Evolutionary conservation across 2,329 filamentous ascomycete species (phyloP).

Genomic region (Plenodomus biglobosus): DNA sequence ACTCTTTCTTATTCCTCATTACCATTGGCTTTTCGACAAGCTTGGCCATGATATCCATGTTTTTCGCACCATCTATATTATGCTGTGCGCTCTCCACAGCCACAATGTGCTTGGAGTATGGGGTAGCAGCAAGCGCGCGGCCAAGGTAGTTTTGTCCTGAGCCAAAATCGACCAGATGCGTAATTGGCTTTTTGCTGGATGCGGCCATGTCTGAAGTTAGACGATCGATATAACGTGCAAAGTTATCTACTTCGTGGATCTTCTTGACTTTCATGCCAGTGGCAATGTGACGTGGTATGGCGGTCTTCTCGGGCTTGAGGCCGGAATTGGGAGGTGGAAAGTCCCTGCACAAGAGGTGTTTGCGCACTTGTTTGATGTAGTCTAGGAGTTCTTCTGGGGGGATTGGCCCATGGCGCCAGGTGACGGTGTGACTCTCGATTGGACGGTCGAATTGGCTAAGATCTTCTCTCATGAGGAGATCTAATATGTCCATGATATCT

Average conservation of each 20-base stretch:
- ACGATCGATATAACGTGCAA: constrained; percentile 79
- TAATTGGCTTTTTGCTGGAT: constrained; percentile 54
- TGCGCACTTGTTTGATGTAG: constrained; percentile 73
- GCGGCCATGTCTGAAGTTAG: constrained; percentile 58
- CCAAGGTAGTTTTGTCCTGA: constrained; percentile 97
- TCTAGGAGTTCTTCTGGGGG: constrained; percentile 63
- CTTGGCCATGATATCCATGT: constrained; percentile 80
- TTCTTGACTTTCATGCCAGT: constrained; percentile 97
- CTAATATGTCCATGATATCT: constrained; percentile 73
- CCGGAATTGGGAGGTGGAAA: constrained; percentile 48
- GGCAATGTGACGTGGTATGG: constrained; percentile 69
- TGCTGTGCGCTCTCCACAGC: constrained; percentile 85
- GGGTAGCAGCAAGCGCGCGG: constrained; percentile 77
- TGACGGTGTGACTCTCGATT: constrained; percentile 1
- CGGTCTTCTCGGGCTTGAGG: constrained; percentile 49
- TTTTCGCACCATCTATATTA: constrained; percentile 83
- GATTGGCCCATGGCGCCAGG: constrained; percentile 48
- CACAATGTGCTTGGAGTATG: constrained; percentile 83
- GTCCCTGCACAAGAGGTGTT: constrained; percentile 65
- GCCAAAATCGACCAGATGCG: constrained; percentile 92
- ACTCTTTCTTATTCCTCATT: constrained; percentile 82
- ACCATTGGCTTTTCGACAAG: constrained; percentile 71
- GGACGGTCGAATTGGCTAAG: constrained; percentile 49
- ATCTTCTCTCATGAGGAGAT: constrained; percentile 79
- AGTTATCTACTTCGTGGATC: constrained; percentile 87